Base-by-base conservation (phyloP, 495 filamentous ascomycete species). In the Xylaria intraflava region DNA sequence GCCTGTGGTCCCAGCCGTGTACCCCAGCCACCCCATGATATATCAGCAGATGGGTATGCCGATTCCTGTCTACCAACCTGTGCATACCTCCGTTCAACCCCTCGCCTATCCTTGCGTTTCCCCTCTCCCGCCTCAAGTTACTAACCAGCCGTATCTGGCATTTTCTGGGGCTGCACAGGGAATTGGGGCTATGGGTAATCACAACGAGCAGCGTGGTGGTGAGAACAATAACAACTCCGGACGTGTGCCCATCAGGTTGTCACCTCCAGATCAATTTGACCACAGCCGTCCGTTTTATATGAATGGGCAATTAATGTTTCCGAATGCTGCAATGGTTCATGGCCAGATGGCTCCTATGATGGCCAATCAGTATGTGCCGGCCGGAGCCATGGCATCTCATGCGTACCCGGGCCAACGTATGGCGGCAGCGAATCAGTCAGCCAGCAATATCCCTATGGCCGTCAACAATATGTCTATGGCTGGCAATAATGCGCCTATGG, bases 271-370 rank as follows among this genome's bases (percentile, higher is more conserved):
- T 49, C 63, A 73, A 46, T 72, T 74, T 24, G 76, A 79, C 35
- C 61, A 61, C 10, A 71, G 64, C 38, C 69, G 70, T 51, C 74
- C 75, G 0, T 76, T 73, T 52, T 68, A 69, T 41, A 65, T 66
- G 62, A 78, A 79, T 49, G 74, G 74, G 39, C 72, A 79, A 26
- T 49, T 74, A 36, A 61, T 78, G n/a, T 74, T 72, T 35, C 76
- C 76, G 1, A 39, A 71, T n/a, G 45, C 62, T 8, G 55, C 53
- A 33, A 43, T 48, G 31, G 33, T 29, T 5, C 53, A 52, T n/a
- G 50, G 40, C 31, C 36, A 43, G 10, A 23, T 62, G 54, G 47
- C 55, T 12, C 58, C 57, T 43, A 49, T 60, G 41, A 23, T 58
- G 8, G 22, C 49, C 7, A 58, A 30, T 24, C 61, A 49, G 1